A percentile compares a stretch with the other conserved stretches of the same genome.
phyloP scores from a whole-genome alignment of 495 filamentous ascomycete species.

The Hamigera avellanea region DNA sequence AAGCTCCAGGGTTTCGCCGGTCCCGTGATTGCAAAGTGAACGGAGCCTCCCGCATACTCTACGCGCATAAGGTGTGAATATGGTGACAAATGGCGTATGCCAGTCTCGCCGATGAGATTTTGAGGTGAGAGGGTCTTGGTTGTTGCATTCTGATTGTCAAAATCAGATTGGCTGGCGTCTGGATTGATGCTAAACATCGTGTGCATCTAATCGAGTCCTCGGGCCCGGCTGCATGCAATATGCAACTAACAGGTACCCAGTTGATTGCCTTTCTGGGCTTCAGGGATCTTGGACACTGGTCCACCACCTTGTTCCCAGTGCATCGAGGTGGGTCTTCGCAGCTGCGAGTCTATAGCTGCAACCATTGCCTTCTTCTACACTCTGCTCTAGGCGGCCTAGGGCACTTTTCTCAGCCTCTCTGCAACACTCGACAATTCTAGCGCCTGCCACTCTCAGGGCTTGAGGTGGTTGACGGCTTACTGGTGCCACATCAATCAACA shows the following conservation, averaged over 20 bases:
- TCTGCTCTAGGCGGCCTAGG: too few species aligned
- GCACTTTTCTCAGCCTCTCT: too few species aligned
- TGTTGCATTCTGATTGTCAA: slow-evolving; percentile 6
- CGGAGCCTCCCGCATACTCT: slow-evolving; percentile 27
- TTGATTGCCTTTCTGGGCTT: background rate
- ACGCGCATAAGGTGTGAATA: slow-evolving; percentile 18
- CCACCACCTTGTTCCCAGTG: background rate
- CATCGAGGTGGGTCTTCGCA: background rate
- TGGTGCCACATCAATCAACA: too few species aligned
- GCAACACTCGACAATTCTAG: too few species aligned
- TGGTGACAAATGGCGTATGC: slow-evolving; percentile 28
- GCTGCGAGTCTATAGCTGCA: background rate
- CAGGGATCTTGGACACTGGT: background rate
- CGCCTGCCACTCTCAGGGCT: too few species aligned
- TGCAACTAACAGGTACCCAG: too few species aligned
- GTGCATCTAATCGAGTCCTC: slow-evolving; percentile 20
- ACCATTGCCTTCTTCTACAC: background rate
- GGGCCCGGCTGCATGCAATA: background rate
- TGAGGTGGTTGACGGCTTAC: too few species aligned
- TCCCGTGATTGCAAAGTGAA: slow-evolving; percentile 35
- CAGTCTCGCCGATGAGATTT: slow-evolving; percentile 13
- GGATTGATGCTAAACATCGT: too few species aligned
- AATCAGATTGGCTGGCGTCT: slow-evolving; percentile 20
- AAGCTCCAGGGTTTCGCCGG: slow-evolving; percentile 28
- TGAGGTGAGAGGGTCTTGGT: slow-evolving; percentile 18